A percentile compares a stretch with the other conserved stretches of the same genome.
Evolutionary conservation across 208 protist species (phyloP).

Genomic region (Trypanosoma avium): DNA sequence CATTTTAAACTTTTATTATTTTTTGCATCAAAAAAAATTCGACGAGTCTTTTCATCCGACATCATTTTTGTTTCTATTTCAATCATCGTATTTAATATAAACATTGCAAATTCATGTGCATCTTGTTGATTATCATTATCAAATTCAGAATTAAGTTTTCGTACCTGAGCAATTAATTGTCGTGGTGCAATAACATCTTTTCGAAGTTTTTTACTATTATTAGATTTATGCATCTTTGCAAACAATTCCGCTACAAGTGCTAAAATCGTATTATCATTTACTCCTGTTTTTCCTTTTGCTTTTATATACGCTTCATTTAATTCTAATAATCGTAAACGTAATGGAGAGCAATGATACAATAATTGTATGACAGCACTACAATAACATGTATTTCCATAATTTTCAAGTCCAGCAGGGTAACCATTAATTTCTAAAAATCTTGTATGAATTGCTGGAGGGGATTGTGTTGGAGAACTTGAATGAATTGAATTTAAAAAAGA

Average conservation of each 20-base stretch:
- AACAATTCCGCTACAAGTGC: constrained; percentile 67
- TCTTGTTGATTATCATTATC: constrained; percentile 86
- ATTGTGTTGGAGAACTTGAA: too few relatives aligned
- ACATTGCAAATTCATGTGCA: constrained; percentile 90
- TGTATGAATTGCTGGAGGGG: constrained; percentile 47
- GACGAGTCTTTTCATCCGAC: constrained; percentile 53
- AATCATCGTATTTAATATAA: constrained; percentile 83
- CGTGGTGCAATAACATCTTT: constrained; percentile 42
- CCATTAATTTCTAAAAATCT: constrained; percentile 77
- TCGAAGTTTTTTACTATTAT: constrained; percentile 57
- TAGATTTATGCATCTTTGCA: constrained; percentile 82
- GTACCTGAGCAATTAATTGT: constrained; percentile 49
- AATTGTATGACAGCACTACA: constrained; percentile 89
- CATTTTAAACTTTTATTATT: constrained; percentile 40
- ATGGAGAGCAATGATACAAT: constrained; percentile 87
- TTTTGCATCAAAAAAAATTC: constrained; percentile 48
- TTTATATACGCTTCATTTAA: constrained; percentile 60
- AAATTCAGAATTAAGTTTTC: constrained; percentile 61
- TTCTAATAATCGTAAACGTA: constrained; percentile 76
- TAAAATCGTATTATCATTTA: constrained; percentile 70
- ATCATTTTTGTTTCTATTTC: constrained; percentile 80
- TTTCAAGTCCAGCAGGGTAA: constrained; percentile 80
- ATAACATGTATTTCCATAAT: constrained; percentile 93
- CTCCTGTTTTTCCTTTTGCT: constrained; percentile 51
- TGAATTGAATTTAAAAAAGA: too few relatives aligned